Conservation (phyloP, 2,329 filamentous ascomycete genomes). For the Xylariaceae sp. region DNA sequence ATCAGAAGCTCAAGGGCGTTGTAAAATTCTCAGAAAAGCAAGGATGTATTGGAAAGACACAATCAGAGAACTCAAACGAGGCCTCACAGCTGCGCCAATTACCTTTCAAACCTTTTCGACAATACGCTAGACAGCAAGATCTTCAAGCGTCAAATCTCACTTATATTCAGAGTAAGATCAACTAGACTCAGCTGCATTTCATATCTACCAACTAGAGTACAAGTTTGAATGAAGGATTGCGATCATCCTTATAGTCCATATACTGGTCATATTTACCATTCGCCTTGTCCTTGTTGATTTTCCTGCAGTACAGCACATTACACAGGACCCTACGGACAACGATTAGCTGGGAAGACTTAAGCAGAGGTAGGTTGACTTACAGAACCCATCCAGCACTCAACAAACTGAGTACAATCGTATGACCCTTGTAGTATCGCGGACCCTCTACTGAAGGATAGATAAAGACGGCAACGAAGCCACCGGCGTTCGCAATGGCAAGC, state of each 20-base stretch:
- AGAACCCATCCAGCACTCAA: slow-evolving; percentile 61
- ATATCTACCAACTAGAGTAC: slow-evolving; percentile 42
- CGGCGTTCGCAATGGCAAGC: slow-evolving; percentile 62
- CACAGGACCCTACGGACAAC: slow-evolving; percentile 44
- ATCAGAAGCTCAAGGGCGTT: too few relatives aligned
- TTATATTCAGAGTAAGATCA: too few relatives aligned
- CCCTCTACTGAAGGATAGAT: slow-evolving; percentile 55
- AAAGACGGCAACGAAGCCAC: slow-evolving; percentile 63
- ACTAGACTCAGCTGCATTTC: not conserved
- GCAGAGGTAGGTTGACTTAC: slow-evolving; percentile 40
- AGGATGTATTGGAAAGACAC: too few relatives aligned
- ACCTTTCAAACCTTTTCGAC: too few relatives aligned
- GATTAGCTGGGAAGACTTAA: too few relatives aligned
- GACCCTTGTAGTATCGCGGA: slow-evolving; percentile 57
- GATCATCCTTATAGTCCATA: slow-evolving; percentile 56
- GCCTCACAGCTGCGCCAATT: too few relatives aligned
- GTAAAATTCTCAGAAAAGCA: too few relatives aligned
- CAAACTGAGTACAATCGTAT: slow-evolving; percentile 57
- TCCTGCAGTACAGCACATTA: slow-evolving; percentile 60
- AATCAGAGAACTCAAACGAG: too few relatives aligned
- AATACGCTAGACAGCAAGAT: too few relatives aligned
- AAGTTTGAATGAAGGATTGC: slow-evolving; percentile 59
- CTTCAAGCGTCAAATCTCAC: too few relatives aligned
- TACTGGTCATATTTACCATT: slow-evolving; percentile 56
- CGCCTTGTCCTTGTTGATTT: slow-evolving; percentile 60